Conservation (phyloP, 495 filamentous ascomycete species). For the Neurospora sp. region DNA sequence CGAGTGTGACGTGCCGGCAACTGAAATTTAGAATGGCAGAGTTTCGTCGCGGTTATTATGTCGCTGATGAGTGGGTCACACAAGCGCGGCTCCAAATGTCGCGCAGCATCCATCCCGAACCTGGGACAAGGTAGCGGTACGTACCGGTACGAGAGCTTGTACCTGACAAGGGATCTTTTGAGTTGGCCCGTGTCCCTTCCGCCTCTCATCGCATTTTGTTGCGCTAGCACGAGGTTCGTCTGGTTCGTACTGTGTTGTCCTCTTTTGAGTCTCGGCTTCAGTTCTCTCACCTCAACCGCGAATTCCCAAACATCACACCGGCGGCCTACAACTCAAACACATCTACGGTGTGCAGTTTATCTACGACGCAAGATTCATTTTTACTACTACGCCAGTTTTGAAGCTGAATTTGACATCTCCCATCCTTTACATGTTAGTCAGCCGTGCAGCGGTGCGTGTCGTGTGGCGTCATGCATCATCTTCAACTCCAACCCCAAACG, state of each 20-base stretch:
- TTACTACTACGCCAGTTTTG: not conserved
- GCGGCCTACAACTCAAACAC: not conserved
- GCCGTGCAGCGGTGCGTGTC: not conserved
- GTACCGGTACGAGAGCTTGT: not conserved
- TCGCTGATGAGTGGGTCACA: slow-evolving; percentile 1
- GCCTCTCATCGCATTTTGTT: not conserved
- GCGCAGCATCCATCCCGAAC: not conserved
- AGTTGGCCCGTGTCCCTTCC: not conserved
- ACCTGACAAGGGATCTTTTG: not conserved
- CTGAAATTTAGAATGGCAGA: not conserved
- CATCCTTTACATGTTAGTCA: not conserved
- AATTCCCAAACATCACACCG: not conserved
- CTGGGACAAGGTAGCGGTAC: not conserved
- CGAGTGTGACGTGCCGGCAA: not conserved
- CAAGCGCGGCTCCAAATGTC: slow-evolving; percentile 7
- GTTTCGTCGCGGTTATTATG: slow-evolving; percentile 10
- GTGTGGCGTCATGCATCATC: not conserved
- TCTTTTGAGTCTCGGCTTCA: not conserved
- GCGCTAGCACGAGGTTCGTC: not conserved
- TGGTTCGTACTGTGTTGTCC: not conserved
- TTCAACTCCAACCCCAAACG: not conserved
- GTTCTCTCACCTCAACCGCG: not conserved
- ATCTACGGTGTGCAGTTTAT: no score
- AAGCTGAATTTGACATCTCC: not conserved
- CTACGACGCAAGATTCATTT: no score